These are phyloP conservation scores for Seiridium cupressi DNA, from an alignment of 2,329 filamentous ascomycete genomes.

Conservation along the genomic window DNA sequence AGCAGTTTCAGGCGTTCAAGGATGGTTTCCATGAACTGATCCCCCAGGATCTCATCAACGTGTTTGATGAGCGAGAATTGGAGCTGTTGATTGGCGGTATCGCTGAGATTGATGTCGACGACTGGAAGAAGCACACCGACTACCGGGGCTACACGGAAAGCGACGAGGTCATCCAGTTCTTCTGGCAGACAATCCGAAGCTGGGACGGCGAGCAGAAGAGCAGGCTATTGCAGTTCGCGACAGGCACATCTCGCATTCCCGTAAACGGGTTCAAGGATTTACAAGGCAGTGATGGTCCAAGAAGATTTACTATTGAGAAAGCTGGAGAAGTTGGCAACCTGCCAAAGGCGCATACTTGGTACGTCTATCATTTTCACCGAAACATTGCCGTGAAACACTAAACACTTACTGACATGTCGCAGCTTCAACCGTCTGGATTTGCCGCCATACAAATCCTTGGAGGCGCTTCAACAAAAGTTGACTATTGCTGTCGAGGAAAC, in stretches of 20 bases:
- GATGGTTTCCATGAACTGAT: constrained; percentile 97
- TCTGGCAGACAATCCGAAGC: constrained; percentile 95
- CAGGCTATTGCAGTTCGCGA: constrained; percentile 92
- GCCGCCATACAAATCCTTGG: constrained; percentile 86
- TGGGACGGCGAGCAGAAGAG: constrained; percentile 99
- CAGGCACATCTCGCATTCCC: constrained; percentile 94
- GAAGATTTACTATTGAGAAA: constrained; percentile 97
- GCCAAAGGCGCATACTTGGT: constrained; percentile 98
- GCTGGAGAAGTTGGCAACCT: constrained; percentile 86
- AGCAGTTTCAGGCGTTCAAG: constrained; percentile 98
- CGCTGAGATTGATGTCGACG: constrained; percentile 98
- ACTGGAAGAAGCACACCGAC: constrained; percentile 99
- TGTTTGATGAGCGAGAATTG: constrained; percentile 96
- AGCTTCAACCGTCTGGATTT: constrained; percentile 98
- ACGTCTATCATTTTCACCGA: constrained; percentile 36
- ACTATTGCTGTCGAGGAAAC: constrained; percentile 98
- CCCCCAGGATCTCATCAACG: constrained; percentile 92
- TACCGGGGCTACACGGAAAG: constrained; percentile 98
- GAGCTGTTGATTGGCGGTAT: constrained; percentile 97
- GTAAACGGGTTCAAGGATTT: constrained; percentile 99
- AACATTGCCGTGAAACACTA: background rate
- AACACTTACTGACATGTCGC: constrained; percentile 15
- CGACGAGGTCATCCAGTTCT: constrained; percentile 96
- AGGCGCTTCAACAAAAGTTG: constrained; percentile 82
- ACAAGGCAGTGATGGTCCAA: constrained; percentile 91